phyloP scores from a whole-genome alignment of 805 yeast species.

The Komagataella phaffii region DNA sequence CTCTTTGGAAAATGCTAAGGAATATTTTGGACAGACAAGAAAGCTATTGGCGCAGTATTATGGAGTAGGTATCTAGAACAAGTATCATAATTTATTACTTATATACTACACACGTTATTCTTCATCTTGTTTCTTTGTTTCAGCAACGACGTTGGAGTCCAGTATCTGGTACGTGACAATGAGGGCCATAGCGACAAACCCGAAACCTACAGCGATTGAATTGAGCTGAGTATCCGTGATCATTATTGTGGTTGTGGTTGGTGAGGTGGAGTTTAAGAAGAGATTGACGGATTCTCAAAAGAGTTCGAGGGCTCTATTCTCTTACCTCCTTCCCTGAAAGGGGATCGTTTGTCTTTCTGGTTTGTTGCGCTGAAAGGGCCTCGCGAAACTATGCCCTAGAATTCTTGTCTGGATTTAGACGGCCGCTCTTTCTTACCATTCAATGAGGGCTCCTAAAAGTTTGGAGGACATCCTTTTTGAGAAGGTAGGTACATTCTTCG shows the following conservation, averaged over 20 bases:
- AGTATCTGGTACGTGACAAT: slow-evolving; percentile 53
- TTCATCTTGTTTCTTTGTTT: neutral
- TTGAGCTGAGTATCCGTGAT: slow-evolving; percentile 75
- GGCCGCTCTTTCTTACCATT: neutral
- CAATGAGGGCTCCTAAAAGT: neutral
- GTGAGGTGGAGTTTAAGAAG: neutral
- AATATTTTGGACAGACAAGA: slow-evolving; percentile 36
- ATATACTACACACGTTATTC: neutral
- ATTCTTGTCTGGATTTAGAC: too few relatives aligned
- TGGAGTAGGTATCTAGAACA: slow-evolving; percentile 17
- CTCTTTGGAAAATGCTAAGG: slow-evolving; percentile 38
- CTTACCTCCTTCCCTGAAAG: neutral
- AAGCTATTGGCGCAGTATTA: slow-evolving; percentile 38
- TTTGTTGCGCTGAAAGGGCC: neutral
- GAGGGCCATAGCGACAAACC: slow-evolving; percentile 56
- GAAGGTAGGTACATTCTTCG: slow-evolving; percentile 1
- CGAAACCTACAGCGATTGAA: slow-evolving; percentile 58
- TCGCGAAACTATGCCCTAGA: neutral
- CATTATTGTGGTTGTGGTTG: slow-evolving; percentile 28
- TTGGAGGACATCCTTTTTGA: slow-evolving; percentile 6
- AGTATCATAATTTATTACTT: slow-evolving; percentile 1
- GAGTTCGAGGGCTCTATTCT: neutral
- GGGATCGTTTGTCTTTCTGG: neutral
- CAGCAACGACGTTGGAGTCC: slow-evolving; percentile 11
- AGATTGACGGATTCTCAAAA: neutral